Conservation (phyloP, 1,284 basidiomycete genomes). For the Rhodotorula glutinis region DNA sequence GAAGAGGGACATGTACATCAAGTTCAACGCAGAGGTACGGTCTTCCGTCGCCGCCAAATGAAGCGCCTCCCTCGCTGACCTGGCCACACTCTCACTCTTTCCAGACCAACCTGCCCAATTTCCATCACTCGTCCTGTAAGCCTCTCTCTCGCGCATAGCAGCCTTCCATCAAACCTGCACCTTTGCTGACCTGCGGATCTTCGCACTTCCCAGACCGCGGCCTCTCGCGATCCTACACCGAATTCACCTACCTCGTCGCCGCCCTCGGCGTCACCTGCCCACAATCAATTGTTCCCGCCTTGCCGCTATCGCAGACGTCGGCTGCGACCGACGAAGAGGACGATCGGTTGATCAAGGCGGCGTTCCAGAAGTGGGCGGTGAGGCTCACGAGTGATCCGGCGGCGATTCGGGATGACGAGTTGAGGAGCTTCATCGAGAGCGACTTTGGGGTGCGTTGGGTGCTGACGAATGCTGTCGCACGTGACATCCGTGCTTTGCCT, state of each 20-base stretch:
- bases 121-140: slow-evolving; percentile 58
- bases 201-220: slow-evolving; percentile 17
- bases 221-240: slow-evolving; percentile 40
- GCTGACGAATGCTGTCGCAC: too few species aligned
- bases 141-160: slow-evolving; percentile 55
- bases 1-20: slow-evolving; percentile 82
- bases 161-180: slow-evolving; percentile 72
- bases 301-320: slow-evolving; percentile 85
- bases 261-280: slow-evolving; percentile 42
- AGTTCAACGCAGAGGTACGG: slow-evolving; percentile 85
- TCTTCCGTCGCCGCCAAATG: background rate
- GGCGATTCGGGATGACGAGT: slow-evolving; percentile 78
- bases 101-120: slow-evolving; percentile 88
- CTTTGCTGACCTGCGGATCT: background rate
- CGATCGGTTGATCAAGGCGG: slow-evolving; percentile 84
- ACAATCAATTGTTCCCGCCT: slow-evolving; percentile 73
- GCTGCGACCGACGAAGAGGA: slow-evolving; percentile 93
- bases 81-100: too few species aligned
- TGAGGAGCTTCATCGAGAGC: slow-evolving; percentile 86
- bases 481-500: too few species aligned
- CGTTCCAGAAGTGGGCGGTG: slow-evolving; percentile 87
- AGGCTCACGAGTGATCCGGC: slow-evolving; percentile 84
- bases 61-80: too few species aligned
- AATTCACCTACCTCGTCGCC: slow-evolving; percentile 35
- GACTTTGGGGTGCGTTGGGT: slow-evolving; percentile 71